Conservation (phyloP, 352 stramenopile species). For the Phytophthora uliginosa region DNA sequence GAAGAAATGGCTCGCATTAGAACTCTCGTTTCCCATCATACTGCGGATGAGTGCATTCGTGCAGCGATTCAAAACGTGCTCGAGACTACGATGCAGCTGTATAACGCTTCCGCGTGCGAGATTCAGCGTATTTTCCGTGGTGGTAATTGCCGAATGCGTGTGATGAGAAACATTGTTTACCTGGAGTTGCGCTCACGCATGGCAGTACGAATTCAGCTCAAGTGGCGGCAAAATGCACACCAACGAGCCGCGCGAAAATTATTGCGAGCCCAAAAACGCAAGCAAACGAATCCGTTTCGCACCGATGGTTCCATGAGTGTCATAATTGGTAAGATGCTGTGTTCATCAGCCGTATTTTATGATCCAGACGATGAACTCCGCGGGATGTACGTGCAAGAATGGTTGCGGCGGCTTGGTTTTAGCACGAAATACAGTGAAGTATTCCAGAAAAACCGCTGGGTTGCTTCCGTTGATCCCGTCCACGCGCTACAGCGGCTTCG, state of each 20-base stretch:
- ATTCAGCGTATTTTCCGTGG: conserved; percentile 74
- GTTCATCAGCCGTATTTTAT: conserved; percentile 40
- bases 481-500: conserved; percentile 36
- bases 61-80: conserved; percentile 35
- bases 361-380: conserved; percentile 71
- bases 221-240: conserved; percentile 70
- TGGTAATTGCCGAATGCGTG: conserved; percentile 36
- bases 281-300: conserved; percentile 64
- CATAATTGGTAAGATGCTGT: conserved; percentile 50
- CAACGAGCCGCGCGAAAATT: conserved; percentile 57
- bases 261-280: conserved; percentile 58
- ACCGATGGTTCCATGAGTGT: conserved; percentile 25
- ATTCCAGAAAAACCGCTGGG: conserved; percentile 52
- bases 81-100: conserved; percentile 36
- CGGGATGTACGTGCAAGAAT: conserved; percentile 60
- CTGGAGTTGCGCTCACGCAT: conserved; percentile 57
- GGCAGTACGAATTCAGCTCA: conserved; percentile 65
- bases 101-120: conserved; percentile 55
- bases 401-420: conserved; percentile 71
- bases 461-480: conserved; percentile 7
- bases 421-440: conserved; percentile 52
- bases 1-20: conserved; percentile 51
- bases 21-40: conserved; percentile 30
- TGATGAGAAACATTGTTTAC: conserved; percentile 49
- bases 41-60: conserved; percentile 33